A percentile compares a stretch with the other conserved stretches of the same genome.
These are phyloP conservation scores for Cytospora leucostoma DNA, from an alignment of 2,329 filamentous ascomycete genomes.

Conservation along the genomic window DNA sequence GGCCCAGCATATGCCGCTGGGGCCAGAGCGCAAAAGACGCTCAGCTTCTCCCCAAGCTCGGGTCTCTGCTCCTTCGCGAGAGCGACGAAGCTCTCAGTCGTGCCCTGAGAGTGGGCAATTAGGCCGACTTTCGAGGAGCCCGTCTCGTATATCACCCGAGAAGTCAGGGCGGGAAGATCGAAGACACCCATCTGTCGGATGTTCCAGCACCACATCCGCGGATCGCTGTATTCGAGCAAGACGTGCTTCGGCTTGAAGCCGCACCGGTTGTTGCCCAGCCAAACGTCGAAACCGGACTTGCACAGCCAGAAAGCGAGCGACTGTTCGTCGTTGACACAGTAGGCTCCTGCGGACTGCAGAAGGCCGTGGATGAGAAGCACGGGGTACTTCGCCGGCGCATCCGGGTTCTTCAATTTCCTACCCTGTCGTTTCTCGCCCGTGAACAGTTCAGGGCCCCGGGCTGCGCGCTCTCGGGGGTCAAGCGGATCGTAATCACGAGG, in stretches of 20 bases:
- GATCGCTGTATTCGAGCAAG: conserved; percentile 70
- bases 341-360: conserved; percentile 84
- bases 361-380: conserved; percentile 86
- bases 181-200: conserved; percentile 91
- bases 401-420: conserved; percentile 41
- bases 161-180: conserved; percentile 79
- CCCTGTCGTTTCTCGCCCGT: conserved; percentile 39
- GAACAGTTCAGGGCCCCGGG: conserved; percentile 66
- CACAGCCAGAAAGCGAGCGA: conserved; percentile 89
- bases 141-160: conserved; percentile 78
- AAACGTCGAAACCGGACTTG: conserved; percentile 91
- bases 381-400: conserved; percentile 67
- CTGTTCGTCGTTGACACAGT: conserved; percentile 86
- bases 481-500: conserved; percentile 68
- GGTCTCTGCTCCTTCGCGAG: conserved; percentile 88
- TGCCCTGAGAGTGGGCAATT: conserved; percentile 87
- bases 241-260: conserved; percentile 79
- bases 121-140: conserved; percentile 81
- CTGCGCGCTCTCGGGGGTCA: conserved; percentile 48
- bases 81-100: conserved; percentile 83
- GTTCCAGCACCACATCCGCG: conserved; percentile 96
- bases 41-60: conserved; percentile 78
- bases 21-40: conserved; percentile 87
- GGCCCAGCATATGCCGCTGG: conserved; percentile 89
- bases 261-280: conserved; percentile 92